Evolutionary conservation across 2,329 filamentous ascomycete genomes (phyloP), one percentile per base, ranked within the genome.

Genomic region (Diaporthe australafricana): DNA sequence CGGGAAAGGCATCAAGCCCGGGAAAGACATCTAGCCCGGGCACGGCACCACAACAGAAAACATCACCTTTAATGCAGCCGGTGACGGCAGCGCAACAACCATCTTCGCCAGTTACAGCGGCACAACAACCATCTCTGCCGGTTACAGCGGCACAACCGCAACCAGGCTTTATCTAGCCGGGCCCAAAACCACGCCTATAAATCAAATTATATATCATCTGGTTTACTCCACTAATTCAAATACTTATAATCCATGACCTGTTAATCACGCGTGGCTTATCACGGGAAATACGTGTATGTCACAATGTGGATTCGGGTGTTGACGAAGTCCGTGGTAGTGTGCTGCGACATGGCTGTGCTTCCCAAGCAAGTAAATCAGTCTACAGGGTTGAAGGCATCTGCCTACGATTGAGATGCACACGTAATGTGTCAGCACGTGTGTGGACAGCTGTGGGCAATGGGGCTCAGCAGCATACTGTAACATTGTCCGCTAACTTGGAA

Each of bases 1-100:
- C 77, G 71, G 80, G 76, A n/a, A 76, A 79, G 40, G 77, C 69
- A 27, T 79, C 81, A 4, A 80, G 77, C 50, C 75, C 79, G 3
- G 78, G 77, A 4, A 75, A 77, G 16, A 42, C 67, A n/a, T n/a
- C n/a, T n/a, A n/a, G n/a, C n/a, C 75, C 79, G 3, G 78, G 77
- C 4, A 75, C 78, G 16, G 48, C 67, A 48, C 67, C 67, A 48
- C 67, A 60, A 5, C 67, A 60, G 32, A 69, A 69, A 17, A 32
- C 67, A 30, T 30, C 67, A 27, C 53, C 48, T 1, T 55, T 32
- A 9, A 17, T 50, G 14, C 63, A 68, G 25, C 30, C 62, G 14
- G 52, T 45, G 20, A 56, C 53, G n/a, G 55, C 48, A 55, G 68
- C 53, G 42, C 67, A 69, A 52, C 67, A 60, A 42, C 42, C 30